A percentile compares a stretch with the other conserved stretches of the same genome.
Conservation (phyloP, 2,329 filamentous ascomycete genomes). For the Aspergillus sp. region DNA sequence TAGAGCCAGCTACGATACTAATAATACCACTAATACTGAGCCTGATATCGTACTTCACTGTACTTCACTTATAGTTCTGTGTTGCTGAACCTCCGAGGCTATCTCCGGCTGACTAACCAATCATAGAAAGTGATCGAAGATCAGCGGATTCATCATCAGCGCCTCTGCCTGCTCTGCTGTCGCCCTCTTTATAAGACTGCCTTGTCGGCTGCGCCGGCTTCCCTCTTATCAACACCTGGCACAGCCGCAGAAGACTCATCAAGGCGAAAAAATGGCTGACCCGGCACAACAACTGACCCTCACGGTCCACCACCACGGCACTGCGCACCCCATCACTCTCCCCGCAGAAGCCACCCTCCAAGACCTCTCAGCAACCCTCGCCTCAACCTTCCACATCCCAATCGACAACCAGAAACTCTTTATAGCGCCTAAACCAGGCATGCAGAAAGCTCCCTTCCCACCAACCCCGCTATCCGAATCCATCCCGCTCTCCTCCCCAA, state of each 20-base stretch:
- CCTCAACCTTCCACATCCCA: conserved; percentile 39
- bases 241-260: neutral
- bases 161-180: conserved; percentile 3
- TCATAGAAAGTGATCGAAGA: conserved; percentile 33
- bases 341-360: conserved; percentile 52
- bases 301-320: conserved; percentile 57
- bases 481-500: conserved; percentile 36
- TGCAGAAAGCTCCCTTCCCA: conserved; percentile 47
- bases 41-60: neutral
- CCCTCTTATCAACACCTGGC: neutral
- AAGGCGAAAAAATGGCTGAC: conserved; percentile 1
- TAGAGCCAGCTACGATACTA: neutral
- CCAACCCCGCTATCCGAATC: conserved; percentile 33
- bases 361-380: conserved; percentile 40
- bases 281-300: conserved; percentile 36
- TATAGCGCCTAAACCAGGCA: conserved; percentile 48
- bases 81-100: neutral
- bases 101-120: conserved; percentile 36
- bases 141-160: conserved; percentile 8
- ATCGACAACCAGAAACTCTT: conserved; percentile 46
- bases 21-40: too few relatives aligned
- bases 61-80: neutral
- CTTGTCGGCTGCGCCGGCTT: neutral
- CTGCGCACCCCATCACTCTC: conserved; percentile 50
- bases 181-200: neutral